A percentile compares a stretch with the other conserved stretches of the same genome.
These are phyloP conservation scores for Phytophthora tubulina DNA, from an alignment of 352 stramenopile species.

Conservation along the genomic window DNA sequence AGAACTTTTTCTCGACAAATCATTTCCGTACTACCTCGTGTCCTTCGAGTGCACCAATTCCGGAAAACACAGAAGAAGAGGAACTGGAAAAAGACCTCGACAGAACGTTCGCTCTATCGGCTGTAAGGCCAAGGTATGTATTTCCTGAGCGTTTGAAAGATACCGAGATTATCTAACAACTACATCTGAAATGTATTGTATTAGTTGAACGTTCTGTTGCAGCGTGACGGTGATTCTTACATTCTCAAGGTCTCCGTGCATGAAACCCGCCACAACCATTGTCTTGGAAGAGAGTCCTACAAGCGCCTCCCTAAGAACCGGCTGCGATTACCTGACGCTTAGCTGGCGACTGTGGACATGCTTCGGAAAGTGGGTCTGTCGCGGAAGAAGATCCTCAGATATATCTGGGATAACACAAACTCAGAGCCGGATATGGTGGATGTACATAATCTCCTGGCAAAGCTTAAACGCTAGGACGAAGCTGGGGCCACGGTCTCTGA, in stretches of 20 bases:
- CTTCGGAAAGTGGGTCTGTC: neutral
- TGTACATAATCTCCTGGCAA: conserved; percentile 6
- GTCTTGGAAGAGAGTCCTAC: neutral
- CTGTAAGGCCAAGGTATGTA: conserved; percentile 2
- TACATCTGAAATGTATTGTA: neutral
- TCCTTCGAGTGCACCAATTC: neutral
- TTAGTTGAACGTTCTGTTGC: conserved; percentile 1
- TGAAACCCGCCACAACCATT: conserved; percentile 8
- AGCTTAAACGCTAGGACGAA: neutral
- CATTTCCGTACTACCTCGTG: neutral
- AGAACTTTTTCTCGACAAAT: neutral
- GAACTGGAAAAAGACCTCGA: neutral
- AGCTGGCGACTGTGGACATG: conserved; percentile 1
- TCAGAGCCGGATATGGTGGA: neutral
- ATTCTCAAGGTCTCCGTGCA: neutral
- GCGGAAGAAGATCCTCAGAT: neutral
- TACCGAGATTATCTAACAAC: neutral
- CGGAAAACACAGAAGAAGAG: neutral
- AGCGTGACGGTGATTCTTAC: neutral
- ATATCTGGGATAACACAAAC: conserved; percentile 3
- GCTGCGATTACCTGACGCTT: neutral
- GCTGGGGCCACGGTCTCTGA: neutral
- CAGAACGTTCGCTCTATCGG: neutral
- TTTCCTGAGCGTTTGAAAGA: no score
- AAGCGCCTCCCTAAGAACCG: neutral